Conservation (phyloP, 2,329 filamentous ascomycete species). For the Fusarium pseudoanthophilum region DNA sequence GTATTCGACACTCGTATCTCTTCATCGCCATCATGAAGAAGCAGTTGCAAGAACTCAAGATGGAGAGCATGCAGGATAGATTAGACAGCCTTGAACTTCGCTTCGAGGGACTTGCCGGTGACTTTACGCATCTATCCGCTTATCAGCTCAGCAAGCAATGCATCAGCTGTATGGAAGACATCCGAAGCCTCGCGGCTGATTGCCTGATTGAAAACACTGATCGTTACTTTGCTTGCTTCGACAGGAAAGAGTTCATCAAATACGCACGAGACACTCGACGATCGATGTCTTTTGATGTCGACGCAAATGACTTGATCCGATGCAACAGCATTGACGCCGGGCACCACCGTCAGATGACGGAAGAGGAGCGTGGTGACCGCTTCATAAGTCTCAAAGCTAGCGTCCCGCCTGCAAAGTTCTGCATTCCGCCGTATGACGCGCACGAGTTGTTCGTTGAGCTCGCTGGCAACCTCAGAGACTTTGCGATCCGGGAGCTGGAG, state of each 20-base stretch:
- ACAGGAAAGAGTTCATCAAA: background rate
- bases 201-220: background rate
- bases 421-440: no score
- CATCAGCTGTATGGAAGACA: background rate
- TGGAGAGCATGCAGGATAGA: background rate
- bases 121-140: fast-evolving
- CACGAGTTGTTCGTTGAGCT: no score
- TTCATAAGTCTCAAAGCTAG: no score
- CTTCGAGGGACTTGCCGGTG: background rate
- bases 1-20: background rate
- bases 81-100: background rate
- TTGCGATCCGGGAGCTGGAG: background rate
- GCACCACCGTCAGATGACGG: no score
- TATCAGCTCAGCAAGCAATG: background rate
- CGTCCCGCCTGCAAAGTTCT: no score
- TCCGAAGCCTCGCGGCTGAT: background rate
- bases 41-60: background rate
- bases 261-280: background rate
- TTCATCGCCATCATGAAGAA: background rate
- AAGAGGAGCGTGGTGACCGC: no score
- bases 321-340: no score
- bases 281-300: background rate
- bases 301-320: no score
- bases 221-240: background rate
- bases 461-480: no score